Percentiles rank a stretch among this genome's conserved stretches.
Conservation (phyloP, 192 early-diverging fungal genomes). For the Rhizophagus clarus region DNA sequence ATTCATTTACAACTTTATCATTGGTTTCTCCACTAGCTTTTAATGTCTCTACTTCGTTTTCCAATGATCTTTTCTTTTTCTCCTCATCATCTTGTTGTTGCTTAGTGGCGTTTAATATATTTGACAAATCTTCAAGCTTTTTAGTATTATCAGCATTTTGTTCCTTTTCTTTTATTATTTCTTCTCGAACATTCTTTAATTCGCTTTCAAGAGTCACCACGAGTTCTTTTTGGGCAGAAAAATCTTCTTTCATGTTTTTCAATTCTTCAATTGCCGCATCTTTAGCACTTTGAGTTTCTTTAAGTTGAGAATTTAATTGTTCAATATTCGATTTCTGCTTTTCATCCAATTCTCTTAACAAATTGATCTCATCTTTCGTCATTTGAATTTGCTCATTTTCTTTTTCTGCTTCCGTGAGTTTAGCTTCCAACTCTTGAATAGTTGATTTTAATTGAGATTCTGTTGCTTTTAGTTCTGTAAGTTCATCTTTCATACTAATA, state of each 20-base stretch:
- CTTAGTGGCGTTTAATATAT: background rate
- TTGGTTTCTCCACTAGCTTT: background rate
- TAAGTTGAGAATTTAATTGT: slow-evolving; percentile 16
- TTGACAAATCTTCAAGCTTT: background rate
- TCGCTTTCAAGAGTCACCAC: background rate
- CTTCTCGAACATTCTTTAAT: background rate
- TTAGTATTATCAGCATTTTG: background rate
- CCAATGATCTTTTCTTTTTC: background rate
- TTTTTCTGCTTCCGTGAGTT: background rate
- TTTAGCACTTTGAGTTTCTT: background rate
- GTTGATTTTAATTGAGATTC: background rate
- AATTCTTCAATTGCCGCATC: background rate
- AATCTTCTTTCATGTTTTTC: slow-evolving; percentile 2
- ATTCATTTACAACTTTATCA: background rate
- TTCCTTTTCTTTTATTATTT: background rate
- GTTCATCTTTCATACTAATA: slow-evolving; percentile 6
- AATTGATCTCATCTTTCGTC: slow-evolving; percentile 7
- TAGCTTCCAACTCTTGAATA: slow-evolving; percentile 16
- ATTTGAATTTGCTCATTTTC: background rate
- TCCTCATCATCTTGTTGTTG: slow-evolving; percentile 1
- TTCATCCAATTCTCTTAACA: background rate
- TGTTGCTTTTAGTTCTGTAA: background rate
- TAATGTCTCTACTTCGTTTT: background rate
- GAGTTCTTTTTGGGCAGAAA: background rate
- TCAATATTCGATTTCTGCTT: slow-evolving; percentile 4